A percentile compares a stretch with the other conserved stretches of the same genome.
Conservation (phyloP, 805 yeast species). For the Yarrowia porcina region DNA sequence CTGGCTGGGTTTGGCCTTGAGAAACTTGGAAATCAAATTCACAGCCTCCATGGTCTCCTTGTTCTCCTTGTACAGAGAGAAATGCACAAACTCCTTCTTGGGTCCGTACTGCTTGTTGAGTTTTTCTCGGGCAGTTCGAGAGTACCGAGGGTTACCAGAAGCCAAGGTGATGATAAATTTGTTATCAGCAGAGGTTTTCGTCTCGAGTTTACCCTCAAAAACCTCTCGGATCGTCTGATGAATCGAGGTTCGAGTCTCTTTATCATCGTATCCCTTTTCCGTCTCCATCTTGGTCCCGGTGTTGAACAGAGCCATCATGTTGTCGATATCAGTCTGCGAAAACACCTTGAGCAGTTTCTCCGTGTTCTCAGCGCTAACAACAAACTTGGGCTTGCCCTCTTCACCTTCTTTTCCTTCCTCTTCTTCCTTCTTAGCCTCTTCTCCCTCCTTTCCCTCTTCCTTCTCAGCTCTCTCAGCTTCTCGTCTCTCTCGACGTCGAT, state of each 20-base stretch:
- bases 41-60: conserved; percentile 98
- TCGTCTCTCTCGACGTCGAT: conserved; percentile 30
- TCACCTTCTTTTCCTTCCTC: not conserved
- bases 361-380: conserved; percentile 26
- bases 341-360: conserved; percentile 50
- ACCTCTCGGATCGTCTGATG: conserved; percentile 75
- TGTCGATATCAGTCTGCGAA: conserved; percentile 57
- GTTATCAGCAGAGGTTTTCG: conserved; percentile 68
- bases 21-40: conserved; percentile 62
- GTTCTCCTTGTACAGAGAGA: conserved; percentile 86
- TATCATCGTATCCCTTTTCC: conserved; percentile 55
- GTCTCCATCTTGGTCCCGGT: conserved; percentile 61
- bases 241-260: conserved; percentile 67
- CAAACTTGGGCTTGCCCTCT: conserved; percentile 25
- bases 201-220: conserved; percentile 71
- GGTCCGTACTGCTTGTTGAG: conserved; percentile 53
- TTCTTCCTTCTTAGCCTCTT: conserved; percentile 32
- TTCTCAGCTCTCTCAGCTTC: conserved; percentile 29
- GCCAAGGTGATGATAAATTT: conserved; percentile 61
- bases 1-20: conserved; percentile 67
- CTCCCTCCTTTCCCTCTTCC: no score
- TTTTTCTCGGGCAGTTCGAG: conserved; percentile 39
- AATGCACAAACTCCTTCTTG: conserved; percentile 63
- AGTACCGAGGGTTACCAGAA: conserved; percentile 44
- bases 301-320: conserved; percentile 52